Evolutionary conservation across 2,329 filamentous ascomycete species (phyloP).

Genomic region (Xylariaceae sp.): DNA sequence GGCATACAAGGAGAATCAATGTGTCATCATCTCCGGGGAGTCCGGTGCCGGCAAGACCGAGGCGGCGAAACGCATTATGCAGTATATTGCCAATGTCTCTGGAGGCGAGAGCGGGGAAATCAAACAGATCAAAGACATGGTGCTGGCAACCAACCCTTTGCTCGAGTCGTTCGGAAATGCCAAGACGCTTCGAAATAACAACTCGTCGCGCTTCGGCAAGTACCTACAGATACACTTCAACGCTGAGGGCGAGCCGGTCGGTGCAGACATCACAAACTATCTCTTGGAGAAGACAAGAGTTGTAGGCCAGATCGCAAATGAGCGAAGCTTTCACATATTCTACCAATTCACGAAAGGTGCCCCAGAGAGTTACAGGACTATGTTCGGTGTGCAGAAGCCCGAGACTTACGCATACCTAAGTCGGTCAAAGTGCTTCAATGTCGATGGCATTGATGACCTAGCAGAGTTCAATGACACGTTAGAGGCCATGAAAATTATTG

Average conservation of each 20-base stretch:
- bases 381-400: conserved; percentile 85
- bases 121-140: conserved; percentile 98
- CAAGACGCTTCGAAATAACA: conserved; percentile 97
- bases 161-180: conserved; percentile 98
- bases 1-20: conserved; percentile 97
- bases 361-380: conserved; percentile 76
- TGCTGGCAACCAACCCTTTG: conserved; percentile 93
- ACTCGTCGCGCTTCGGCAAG: conserved; percentile 96
- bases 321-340: conserved; percentile 99
- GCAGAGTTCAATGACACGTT: conserved; percentile 86
- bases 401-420: conserved; percentile 93
- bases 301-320: conserved; percentile 88
- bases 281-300: conserved; percentile 92
- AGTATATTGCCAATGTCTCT: conserved; percentile 97
- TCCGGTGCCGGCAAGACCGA: conserved; percentile 98
- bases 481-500: conserved; percentile 92
- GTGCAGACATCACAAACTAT: conserved; percentile 97
- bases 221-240: conserved; percentile 98
- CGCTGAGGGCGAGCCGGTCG: conserved; percentile 79
- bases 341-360: conserved; percentile 98
- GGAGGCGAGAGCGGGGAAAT: conserved; percentile 80
- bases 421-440: conserved; percentile 88
- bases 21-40: conserved; percentile 98
- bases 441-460: conserved; percentile 86
- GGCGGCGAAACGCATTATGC: conserved; percentile 97